Evolutionary conservation across 2,329 filamentous ascomycete genomes (phyloP), one percentile per base, ranked within the genome.

Genomic region (Phaeosphaeria sp.): DNA sequence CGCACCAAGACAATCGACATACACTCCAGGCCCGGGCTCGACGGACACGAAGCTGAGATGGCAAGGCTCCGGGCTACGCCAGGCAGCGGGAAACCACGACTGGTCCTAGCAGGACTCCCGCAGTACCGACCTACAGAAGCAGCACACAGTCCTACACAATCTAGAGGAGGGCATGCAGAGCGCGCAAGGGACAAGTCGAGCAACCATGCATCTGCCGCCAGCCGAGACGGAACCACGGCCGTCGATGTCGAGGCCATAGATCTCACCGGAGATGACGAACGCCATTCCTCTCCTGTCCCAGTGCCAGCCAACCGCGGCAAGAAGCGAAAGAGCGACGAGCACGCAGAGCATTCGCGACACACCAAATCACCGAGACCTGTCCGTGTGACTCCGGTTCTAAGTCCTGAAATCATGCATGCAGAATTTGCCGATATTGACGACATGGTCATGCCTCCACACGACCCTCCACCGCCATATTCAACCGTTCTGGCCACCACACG

Each of bases 241-340:
- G 54, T 63, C 9, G 66, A 69, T 49, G 59, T 77, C 5, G 75
- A 77, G 44, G 64, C 75, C 9, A 77, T 78, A 22, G 76, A 78
- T 50, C 63, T 78, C 33, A 78, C 76, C 3, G 72, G 68, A 18
- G 69, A 72, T 17, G 65, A 66, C 20, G 63, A 69, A 3, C 39
- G 17, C 7, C 59, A 41, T 7, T 61, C 61, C 17, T 69, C 66
- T 33, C 67, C 69, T 13, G 62, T 62, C 39, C 62, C 63, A 15
- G 54, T 43, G 22, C 60, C 60, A 13, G 50, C 48, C 11, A 59
- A 54, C 43, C 69, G 69, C 36, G 63, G 71, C 27, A 77, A 76
- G 55, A 83, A 82, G 66, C 73, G 81, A 44, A 82, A 81, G 67
- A 82, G 80, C 63, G 77, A 79, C n/a, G 80, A 81, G 54, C 76